Base-by-base conservation (phyloP, 441 rosid genomes). In the Gossypium aridum region DNA sequence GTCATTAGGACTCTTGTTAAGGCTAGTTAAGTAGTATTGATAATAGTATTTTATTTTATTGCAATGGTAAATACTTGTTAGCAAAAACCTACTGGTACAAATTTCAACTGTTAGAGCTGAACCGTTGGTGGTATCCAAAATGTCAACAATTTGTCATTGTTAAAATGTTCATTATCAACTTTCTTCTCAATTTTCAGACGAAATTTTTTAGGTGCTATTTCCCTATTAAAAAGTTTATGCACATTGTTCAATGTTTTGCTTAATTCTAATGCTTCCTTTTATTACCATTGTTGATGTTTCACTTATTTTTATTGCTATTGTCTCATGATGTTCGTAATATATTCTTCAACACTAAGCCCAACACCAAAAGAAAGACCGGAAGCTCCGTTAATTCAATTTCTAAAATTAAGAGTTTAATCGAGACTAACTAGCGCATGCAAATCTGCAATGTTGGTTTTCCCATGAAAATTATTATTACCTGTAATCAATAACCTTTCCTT, bases 401-500 rank as follows among this genome's bases (percentile, higher is more conserved):
- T 64, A 39, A 17, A 37, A 60, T 9, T 2, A 64, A 43, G 28
- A 65, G 3, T 14, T 23, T 23, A 6, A 3, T 17, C 51, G 6
- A 47, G 56, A 56, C 25, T 56, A 20, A 45, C 56, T 2, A 66
- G 56, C 2, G 17, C 9, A 43, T 12, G 28, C n/a, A 67, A 6
- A 23, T n/a, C 2, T 12, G 55, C 71, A 66, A 22, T 4, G 55
- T 34, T 13, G 34, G 14, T 17, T 34, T 34, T 8, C 31, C 65
- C 25, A 55, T 25, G 37, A 55, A 66, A 73, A 4, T 49, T 12
- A 74, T 57, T 37, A 65, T 31, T 85, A 90, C 98, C 93, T 87
- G 89, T 93, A 95, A 81, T 93, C 99, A 69, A 93, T 91, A 45
- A 95, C 85, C 82, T 93, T 93, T 70, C 99, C 99, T 83, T 81